Conservation (phyloP, 345 rosid genomes). For the Sonneratia caseolaris region DNA sequence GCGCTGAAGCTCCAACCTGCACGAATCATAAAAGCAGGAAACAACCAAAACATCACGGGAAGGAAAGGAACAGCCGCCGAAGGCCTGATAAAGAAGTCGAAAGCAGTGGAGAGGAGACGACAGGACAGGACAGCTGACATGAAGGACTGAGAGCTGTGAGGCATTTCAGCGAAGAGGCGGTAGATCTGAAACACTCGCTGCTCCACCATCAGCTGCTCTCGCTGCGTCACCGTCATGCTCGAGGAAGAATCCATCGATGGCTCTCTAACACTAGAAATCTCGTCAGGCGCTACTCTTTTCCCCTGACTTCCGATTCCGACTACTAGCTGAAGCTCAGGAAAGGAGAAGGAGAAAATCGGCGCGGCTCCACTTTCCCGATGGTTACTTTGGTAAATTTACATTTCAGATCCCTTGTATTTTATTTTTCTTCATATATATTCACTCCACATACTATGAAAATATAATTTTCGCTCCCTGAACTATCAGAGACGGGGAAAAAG, state of each 20-base stretch:
- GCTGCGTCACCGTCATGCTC: conserved; percentile 42
- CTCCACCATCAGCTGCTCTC: conserved; percentile 56
- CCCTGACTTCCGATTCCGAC: neutral
- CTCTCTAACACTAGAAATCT: neutral
- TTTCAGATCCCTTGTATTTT: neutral
- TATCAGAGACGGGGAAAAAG: too few relatives aligned
- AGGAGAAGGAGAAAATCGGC: neutral
- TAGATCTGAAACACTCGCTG: conserved; percentile 48
- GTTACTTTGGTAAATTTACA: neutral
- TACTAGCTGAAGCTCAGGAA: neutral
- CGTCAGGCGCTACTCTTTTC: neutral
- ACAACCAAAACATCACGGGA: neutral
- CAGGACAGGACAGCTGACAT: conserved; percentile 23
- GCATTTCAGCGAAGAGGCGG: conserved; percentile 36
- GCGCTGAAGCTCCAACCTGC: conserved; percentile 71
- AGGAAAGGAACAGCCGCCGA: neutral
- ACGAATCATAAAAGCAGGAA: neutral
- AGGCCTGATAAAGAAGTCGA: neutral
- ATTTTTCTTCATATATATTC: neutral
- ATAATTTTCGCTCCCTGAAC: neutral
- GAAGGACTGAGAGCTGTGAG: conserved; percentile 33
- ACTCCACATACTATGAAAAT: neutral
- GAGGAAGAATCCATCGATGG: neutral
- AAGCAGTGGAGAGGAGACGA: neutral
- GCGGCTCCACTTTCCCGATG: neutral